phyloP scores from a whole-genome alignment of 1,284 basidiomycete species.

The Albatrellus sp. region DNA sequence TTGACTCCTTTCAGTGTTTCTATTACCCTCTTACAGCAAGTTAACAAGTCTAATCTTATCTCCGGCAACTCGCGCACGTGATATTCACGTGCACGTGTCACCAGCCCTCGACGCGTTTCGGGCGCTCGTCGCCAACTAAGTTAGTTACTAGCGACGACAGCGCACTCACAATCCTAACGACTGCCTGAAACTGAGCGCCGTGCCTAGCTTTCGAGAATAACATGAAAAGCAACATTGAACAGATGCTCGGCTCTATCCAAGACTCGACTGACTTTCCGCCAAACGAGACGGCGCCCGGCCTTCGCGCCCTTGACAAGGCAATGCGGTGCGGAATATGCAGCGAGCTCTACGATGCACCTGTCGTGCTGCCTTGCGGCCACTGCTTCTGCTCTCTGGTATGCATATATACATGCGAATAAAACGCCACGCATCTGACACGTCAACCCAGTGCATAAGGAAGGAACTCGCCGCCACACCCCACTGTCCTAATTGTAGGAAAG shows the following conservation, averaged over 20 bases:
- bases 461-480: slow-evolving; percentile 41
- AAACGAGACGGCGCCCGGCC: slow-evolving; percentile 26
- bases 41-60: not conserved
- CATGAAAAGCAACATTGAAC: not conserved
- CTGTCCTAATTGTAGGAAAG: slow-evolving; percentile 54
- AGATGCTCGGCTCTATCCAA: slow-evolving; percentile 21
- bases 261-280: slow-evolving; percentile 60
- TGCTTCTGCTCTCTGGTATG: slow-evolving; percentile 67
- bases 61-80: not conserved
- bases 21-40: too few relatives aligned
- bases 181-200: slow-evolving; percentile 32
- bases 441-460: slow-evolving; percentile 46
- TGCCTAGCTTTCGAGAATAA: slow-evolving; percentile 36
- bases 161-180: slow-evolving; percentile 53
- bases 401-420: slow-evolving; percentile 7
- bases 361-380: slow-evolving; percentile 60
- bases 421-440: not conserved
- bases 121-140: not conserved
- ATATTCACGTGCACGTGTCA: not conserved
- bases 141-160: slow-evolving; percentile 1
- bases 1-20: too few relatives aligned
- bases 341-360: slow-evolving; percentile 58
- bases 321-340: slow-evolving; percentile 61
- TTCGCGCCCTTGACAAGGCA: slow-evolving; percentile 49
- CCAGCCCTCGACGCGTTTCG: not conserved